Percentiles rank a stretch among this genome's conserved stretches.
These are phyloP conservation scores for Mitragyna speciosa DNA, from an alignment of 257 asterid species.

Conservation along the genomic window DNA sequence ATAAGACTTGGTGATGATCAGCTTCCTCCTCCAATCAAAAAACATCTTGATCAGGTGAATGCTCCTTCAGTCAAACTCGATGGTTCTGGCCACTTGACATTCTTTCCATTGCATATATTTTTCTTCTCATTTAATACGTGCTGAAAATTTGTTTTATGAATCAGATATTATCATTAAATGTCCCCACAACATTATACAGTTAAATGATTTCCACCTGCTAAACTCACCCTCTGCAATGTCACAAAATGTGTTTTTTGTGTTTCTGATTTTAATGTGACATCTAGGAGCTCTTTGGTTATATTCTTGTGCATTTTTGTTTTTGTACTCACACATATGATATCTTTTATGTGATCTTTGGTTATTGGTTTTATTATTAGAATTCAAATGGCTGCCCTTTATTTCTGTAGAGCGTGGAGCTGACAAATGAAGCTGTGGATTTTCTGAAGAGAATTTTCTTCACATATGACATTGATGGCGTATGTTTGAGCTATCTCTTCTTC, in stretches of 20 bases:
- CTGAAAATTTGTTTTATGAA: not conserved
- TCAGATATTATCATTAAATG: not conserved
- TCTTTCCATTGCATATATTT: slow-evolving; percentile 3
- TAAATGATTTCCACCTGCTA: not conserved
- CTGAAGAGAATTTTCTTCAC: slow-evolving; percentile 68
- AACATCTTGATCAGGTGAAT: slow-evolving; percentile 82
- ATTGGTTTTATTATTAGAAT: not conserved
- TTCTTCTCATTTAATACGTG: not conserved
- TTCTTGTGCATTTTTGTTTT: too few relatives aligned
- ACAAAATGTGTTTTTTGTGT: not conserved
- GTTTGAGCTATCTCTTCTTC: slow-evolving; percentile 29
- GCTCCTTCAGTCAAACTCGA: slow-evolving; percentile 2
- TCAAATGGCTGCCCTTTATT: not conserved
- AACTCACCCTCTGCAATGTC: not conserved
- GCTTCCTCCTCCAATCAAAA: slow-evolving; percentile 79
- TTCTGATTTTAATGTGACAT: not conserved
- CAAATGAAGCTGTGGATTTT: slow-evolving; percentile 82
- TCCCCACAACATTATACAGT: not conserved
- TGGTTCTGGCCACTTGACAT: not conserved
- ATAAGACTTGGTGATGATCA: slow-evolving; percentile 84
- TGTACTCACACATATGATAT: not conserved
- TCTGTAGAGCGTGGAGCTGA: slow-evolving; percentile 86
- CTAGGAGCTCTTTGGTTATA: not conserved
- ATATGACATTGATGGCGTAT: slow-evolving; percentile 78
- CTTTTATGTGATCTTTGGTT: not conserved